phyloP scores from a whole-genome alignment of 768 basidiomycete genomes.

The Phanerodontia chrysosporium region DNA sequence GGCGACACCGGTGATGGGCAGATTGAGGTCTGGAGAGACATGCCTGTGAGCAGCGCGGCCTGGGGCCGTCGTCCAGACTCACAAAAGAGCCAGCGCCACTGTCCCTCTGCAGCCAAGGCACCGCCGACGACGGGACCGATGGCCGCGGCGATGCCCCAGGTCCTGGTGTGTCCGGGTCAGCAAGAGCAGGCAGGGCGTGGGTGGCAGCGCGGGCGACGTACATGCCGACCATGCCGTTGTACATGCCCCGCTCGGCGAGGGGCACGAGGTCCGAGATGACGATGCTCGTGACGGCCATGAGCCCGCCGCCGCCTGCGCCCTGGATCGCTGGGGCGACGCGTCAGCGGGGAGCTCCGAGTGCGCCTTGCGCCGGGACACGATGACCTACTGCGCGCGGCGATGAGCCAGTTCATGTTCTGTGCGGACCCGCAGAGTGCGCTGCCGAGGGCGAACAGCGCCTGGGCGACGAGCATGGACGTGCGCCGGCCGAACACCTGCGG shows the following conservation, averaged over 20 bases:
- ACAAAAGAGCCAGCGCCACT: conserved; percentile 31
- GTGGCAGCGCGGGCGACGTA: conserved; percentile 2
- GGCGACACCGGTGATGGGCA: conserved; percentile 20
- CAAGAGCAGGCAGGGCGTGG: no score
- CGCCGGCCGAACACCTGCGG: conserved; percentile 26
- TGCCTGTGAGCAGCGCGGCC: background rate
- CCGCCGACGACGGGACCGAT: conserved; percentile 26
- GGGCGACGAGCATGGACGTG: conserved; percentile 18
- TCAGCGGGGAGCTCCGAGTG: background rate
- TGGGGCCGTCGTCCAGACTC: background rate
- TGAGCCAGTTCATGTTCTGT: conserved; percentile 29
- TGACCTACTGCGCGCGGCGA: conserved; percentile 29
- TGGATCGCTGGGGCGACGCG: conserved; percentile 19
- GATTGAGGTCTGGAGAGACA: conserved; percentile 18
- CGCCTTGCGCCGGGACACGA: background rate
- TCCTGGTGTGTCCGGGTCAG: background rate
- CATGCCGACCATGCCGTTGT: conserved; percentile 28
- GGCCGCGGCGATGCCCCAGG: conserved; percentile 16
- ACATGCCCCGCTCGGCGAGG: conserved; percentile 30
- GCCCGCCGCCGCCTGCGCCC: conserved; percentile 25
- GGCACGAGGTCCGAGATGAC: conserved; percentile 34
- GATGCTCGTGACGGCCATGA: conserved; percentile 26
- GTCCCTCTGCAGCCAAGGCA: conserved; percentile 11
- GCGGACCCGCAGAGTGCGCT: conserved; percentile 34
- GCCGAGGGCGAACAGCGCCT: conserved; percentile 29